Base-by-base conservation (phyloP, 2,329 filamentous ascomycete genomes). In the Exophiala bonariae region DNA sequence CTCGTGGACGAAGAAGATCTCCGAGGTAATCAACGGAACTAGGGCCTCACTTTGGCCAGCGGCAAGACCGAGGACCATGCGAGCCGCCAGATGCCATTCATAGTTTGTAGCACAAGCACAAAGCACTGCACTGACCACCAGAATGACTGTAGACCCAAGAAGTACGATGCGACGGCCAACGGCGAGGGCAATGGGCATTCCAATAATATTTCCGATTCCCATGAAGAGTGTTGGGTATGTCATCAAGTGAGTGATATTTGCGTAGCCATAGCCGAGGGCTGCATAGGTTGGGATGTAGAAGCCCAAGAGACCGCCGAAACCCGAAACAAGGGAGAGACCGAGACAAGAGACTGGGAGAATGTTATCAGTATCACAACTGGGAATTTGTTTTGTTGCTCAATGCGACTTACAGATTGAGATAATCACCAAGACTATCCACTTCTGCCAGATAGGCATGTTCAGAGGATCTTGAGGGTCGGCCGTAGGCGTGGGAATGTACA, bases 1-100 rank as follows among this genome's bases (percentile, higher is more conserved):
- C 54, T 75, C 71, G 56, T 74, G 72, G 0, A 75, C 55, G 48
- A 74, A 75, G 52, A 71, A 71, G 9, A 73, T 62, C 44, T 71
- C 67, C 55, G 72, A 59, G 17, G 57, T 59, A 23, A 73, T 71
- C 63, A 73, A 63, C 0, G 69, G 70, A 2, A 70, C 65, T 3
- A 73, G 57, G 3, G 70, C 68, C 47, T 73, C 70, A 40, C 66
- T 70, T 51, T 73, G 69, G 6, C 69, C 70, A 4, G 69, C 68
- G 2, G 68, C 65, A 4, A 73, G 47, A 0, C 67, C 68, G 5
- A 72, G 56, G 0, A 73, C 34, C 61, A 68, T 65, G 2, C 70
- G 63, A 1, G 64, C 62, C 2, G 56, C 64, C 17, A 72, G 62
- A 46, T 73, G 70, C 56, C 60, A 66, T 22, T 67, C 64, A 33